Conservation (phyloP, 164 flowering plant species). For the Macadamia integrifolia region DNA sequence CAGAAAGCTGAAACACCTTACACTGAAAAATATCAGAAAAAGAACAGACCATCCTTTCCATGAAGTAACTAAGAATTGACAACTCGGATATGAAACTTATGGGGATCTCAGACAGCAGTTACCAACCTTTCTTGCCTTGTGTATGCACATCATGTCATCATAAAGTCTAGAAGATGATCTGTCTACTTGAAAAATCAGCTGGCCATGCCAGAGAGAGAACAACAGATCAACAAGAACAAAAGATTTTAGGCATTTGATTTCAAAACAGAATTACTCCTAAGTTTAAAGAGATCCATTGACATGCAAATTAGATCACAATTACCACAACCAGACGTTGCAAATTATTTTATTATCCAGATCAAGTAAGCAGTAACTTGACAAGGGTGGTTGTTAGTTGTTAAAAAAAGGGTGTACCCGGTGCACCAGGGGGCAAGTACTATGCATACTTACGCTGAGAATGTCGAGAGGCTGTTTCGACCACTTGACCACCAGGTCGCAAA, state of each 20-base stretch:
- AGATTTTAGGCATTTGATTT: conserved; percentile 3
- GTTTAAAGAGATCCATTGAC: too few relatives aligned
- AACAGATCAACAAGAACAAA: neutral
- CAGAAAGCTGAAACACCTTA: too few relatives aligned
- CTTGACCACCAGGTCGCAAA: too few relatives aligned
- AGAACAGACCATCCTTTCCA: neutral
- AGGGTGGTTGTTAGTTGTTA: too few relatives aligned
- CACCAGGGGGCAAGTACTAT: conserved; percentile 9
- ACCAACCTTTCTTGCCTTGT: neutral
- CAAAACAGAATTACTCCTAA: neutral
- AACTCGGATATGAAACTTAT: too few relatives aligned
- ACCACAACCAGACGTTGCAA: conserved; percentile 1
- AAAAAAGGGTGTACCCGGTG: neutral
- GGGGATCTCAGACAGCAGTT: neutral
- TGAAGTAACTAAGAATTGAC: neutral
- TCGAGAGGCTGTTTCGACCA: too few relatives aligned
- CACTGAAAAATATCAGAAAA: neutral
- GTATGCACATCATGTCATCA: neutral
- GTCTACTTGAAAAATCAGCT: conserved; percentile 3
- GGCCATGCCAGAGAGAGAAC: neutral
- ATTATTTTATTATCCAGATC: conserved; percentile 5
- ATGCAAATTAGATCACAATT: neutral
- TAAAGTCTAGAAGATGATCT: neutral
- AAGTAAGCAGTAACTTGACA: conserved; percentile 1
- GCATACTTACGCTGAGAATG: too few relatives aligned